Evolutionary conservation across 2,329 filamentous ascomycete genomes (phyloP).

Genomic region (Fusarium verticillioides): DNA sequence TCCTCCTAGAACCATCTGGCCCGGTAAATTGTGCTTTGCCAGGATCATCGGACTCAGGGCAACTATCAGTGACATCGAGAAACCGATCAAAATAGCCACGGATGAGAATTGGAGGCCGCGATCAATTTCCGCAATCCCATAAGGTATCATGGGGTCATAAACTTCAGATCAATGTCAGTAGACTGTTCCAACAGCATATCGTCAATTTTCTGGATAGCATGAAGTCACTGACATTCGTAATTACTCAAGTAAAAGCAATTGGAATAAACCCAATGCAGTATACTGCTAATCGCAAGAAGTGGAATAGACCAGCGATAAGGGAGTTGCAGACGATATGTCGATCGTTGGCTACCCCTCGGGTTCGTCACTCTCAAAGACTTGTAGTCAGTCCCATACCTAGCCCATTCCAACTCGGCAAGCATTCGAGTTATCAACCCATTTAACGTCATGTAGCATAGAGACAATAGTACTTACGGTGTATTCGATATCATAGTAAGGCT

Average conservation of each 20-base stretch:
- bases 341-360: background rate
- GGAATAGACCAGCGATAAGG: background rate
- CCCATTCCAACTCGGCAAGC: background rate
- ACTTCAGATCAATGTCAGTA: background rate
- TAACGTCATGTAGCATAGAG: background rate
- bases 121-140: background rate
- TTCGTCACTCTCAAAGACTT: background rate
- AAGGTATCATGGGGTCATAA: background rate
- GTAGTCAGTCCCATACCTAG: background rate
- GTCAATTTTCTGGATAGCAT: no score
- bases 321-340: background rate
- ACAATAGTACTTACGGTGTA: background rate
- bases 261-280: background rate
- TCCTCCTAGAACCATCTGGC: background rate
- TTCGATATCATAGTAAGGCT: background rate
- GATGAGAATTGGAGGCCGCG: background rate
- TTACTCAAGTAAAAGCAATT: background rate
- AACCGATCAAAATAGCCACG: background rate
- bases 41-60: background rate
- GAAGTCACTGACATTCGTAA: background rate
- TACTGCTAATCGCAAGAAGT: background rate
- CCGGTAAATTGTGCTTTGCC: background rate
- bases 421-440: background rate
- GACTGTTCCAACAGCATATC: rapidly evolving
- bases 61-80: background rate